Evolutionary conservation across 1,284 basidiomycete genomes (phyloP), one percentile per base, ranked within the genome.

Genomic region (Ustilago esculenta): DNA sequence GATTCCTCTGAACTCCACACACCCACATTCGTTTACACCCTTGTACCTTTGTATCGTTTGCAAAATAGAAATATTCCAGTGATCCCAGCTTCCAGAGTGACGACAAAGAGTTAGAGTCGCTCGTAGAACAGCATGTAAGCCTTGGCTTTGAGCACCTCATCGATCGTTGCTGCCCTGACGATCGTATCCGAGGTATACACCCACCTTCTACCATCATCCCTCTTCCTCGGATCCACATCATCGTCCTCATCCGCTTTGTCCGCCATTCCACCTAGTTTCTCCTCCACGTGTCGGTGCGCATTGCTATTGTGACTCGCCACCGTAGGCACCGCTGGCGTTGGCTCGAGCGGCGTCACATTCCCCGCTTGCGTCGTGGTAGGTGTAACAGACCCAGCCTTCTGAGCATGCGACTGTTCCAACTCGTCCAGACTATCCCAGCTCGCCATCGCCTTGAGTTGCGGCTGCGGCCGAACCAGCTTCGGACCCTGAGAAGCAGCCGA

Each of bases 51-150:
- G 52, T 55, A 58, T 30, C 21, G 34, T 11, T 35, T 35, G 15
- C 7, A 35, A 35, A 35, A 10, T 7, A 35, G 18, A 35, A 35
- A 35, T 15, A 35, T n/a, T n/a, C n/a, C n/a, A n/a, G n/a, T n/a
- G n/a, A n/a, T n/a, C n/a, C n/a, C n/a, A n/a, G n/a, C n/a, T n/a
- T n/a, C n/a, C n/a, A n/a, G n/a, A n/a, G n/a, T n/a, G n/a, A n/a
- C n/a, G n/a, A n/a, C n/a, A n/a, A 12, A 29, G 6, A 29, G 89
- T 83, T 21, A 60, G 15, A 60, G 15, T 35, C 89, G 86, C 84
- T 92, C 90, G 80, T 92, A 92, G 87, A 92, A 90, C 81, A 92
- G 90, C 59, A 96, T 87, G 82, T 96, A 97, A 20, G 93, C 93
- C 81, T 91, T 94, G 54, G 90, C 89, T 79, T 89, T 89, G 72